A percentile compares a stretch with the other conserved stretches of the same genome.
Evolutionary conservation across 352 stramenopile genomes (phyloP).

Genomic region (Phytophthora meadii): DNA sequence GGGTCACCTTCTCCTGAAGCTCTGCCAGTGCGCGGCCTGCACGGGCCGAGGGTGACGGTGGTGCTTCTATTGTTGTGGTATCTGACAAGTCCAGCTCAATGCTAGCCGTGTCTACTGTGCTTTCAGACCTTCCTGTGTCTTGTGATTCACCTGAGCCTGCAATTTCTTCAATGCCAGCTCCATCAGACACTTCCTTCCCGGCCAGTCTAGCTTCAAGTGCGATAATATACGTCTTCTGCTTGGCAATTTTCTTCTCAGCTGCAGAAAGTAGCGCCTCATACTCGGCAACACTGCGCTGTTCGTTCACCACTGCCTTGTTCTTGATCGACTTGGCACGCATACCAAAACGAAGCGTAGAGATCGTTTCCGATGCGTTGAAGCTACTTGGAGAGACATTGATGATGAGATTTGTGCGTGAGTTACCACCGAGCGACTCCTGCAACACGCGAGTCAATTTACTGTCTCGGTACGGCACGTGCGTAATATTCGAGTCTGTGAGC

Average conservation of each 20-base stretch:
- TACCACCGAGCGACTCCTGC: slow-evolving; percentile 94
- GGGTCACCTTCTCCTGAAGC: slow-evolving; percentile 70
- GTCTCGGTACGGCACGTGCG: slow-evolving; percentile 91
- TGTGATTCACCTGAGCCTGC: slow-evolving; percentile 10
- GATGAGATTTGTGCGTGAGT: slow-evolving; percentile 94
- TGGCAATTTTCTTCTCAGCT: slow-evolving; percentile 81
- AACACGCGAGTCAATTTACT: slow-evolving; percentile 93
- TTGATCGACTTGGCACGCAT: slow-evolving; percentile 94
- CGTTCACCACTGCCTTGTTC: slow-evolving; percentile 96
- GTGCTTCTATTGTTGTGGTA: slow-evolving; percentile 13
- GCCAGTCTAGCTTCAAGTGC: slow-evolving; percentile 72
- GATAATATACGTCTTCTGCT: slow-evolving; percentile 87
- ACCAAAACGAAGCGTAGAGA: slow-evolving; percentile 93
- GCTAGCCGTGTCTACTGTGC: slow-evolving; percentile 24
- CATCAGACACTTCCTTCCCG: slow-evolving; percentile 28
- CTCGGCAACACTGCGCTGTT: slow-evolving; percentile 91
- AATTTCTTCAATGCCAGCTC: slow-evolving; percentile 3
- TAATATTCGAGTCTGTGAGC: slow-evolving; percentile 82
- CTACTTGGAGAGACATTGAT: slow-evolving; percentile 92
- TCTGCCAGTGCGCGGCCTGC: slow-evolving; percentile 69
- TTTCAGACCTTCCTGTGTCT: slow-evolving; percentile 6
- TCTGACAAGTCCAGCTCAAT: slow-evolving; percentile 38
- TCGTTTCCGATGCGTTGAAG: slow-evolving; percentile 92
- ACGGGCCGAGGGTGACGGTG: slow-evolving; percentile 57
- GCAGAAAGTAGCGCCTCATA: slow-evolving; percentile 88